phyloP scores from a whole-genome alignment of 106 monocot species.

The Platanthera zijinensis region DNA sequence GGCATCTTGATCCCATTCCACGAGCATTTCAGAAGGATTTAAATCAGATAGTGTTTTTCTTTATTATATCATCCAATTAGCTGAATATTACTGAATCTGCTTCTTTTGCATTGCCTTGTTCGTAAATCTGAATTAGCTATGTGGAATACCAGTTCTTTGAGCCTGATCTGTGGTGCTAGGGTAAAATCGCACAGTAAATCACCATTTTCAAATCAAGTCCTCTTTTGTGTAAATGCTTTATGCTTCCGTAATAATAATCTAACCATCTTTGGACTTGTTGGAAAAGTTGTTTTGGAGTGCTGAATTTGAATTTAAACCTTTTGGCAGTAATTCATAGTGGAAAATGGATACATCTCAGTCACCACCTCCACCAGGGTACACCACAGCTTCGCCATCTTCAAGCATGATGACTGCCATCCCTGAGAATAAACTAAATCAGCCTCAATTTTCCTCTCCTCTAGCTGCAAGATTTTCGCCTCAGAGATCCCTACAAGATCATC shows the following conservation, averaged over 20 bases:
- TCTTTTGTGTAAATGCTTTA: background rate
- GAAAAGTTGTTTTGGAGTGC: background rate
- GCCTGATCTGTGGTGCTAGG: background rate
- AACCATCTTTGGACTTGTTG: background rate
- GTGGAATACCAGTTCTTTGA: background rate
- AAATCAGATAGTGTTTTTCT: background rate
- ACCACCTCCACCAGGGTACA: slow-evolving; percentile 24
- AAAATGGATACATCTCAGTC: slow-evolving; percentile 33
- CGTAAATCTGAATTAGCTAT: background rate
- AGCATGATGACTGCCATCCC: slow-evolving; percentile 31
- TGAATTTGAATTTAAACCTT: background rate
- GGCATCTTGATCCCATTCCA: background rate
- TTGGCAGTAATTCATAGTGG: background rate
- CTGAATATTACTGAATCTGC: background rate
- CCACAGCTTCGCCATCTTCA: slow-evolving; percentile 21
- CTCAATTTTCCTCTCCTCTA: slow-evolving; percentile 35
- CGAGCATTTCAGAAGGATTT: background rate
- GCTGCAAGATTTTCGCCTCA: slow-evolving; percentile 21
- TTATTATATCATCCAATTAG: background rate
- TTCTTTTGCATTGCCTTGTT: background rate
- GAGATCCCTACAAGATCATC: slow-evolving; percentile 16
- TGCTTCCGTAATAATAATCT: background rate
- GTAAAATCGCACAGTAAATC: background rate
- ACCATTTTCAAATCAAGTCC: background rate
- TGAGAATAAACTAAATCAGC: slow-evolving; percentile 26